Evolutionary conservation across 2,329 filamentous ascomycete species (phyloP), one percentile per base, ranked within the genome.

Genomic region (Aureobasidium sp.): DNA sequence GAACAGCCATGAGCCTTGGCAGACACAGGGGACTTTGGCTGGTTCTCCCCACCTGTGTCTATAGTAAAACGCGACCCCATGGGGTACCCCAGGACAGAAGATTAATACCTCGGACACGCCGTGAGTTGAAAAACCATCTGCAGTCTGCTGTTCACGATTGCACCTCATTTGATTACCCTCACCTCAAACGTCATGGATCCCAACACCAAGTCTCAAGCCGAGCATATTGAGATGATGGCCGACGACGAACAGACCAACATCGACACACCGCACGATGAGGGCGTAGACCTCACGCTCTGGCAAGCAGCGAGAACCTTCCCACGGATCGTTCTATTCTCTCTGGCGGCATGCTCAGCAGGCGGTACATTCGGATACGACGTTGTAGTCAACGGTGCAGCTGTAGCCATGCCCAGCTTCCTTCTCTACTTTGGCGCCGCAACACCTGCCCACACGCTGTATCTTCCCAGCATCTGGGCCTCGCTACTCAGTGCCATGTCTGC

Each of bases 341-440:
- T 41, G 14, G 39, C 39, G n/a, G 39, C 39, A 5, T n/a, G 39
- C 15, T 8, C 15, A 41, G 39, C 39, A n/a, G 39, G 39, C 15
- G 15, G 15, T 5, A 41, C 39, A 5, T 41, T 41, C 15, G 48
- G 27, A 15, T 51, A 34, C 27, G 48, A 51, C 8, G 27, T 31
- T 6, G 27, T 51, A 14, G 17, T 51, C 36, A 61, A 61, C 41
- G 58, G 58, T 15, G 58, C 58, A 9, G 37, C 58, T 11, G 53
- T 61, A 20, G 51, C 58, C 7, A 22, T 61, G 20, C 58, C 58
- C 15, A 37, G 27, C 20, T 61, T 61, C 20, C 47, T 61, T 2
- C 34, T 61, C 47, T 61, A 61, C 48, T 61, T 61, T 44, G 58
- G 58, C 29, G 45, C 58, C 9, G 51, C 53, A 34, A 61, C 58